These are phyloP conservation scores for Exserohilum turcica DNA, from an alignment of 2,329 filamentous ascomycete species.

Conservation along the genomic window DNA sequence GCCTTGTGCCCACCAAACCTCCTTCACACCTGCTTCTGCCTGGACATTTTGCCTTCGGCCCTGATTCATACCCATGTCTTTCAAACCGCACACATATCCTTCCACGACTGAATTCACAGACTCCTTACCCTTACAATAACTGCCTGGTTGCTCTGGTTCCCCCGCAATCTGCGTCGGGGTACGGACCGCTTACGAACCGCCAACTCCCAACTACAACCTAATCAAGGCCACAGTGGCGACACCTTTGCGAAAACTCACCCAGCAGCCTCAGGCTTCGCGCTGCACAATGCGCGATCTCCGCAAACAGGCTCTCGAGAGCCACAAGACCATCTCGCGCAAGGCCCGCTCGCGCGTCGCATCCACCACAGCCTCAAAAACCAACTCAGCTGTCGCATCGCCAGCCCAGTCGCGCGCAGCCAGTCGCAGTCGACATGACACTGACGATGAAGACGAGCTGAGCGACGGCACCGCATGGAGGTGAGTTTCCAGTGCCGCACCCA, in stretches of 20 bases:
- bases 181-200: constrained; percentile 15
- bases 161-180: constrained; percentile 28
- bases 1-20: constrained; percentile 13
- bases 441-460: constrained; percentile 66
- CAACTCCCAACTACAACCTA: neutral
- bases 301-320: constrained; percentile 72
- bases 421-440: constrained; percentile 66
- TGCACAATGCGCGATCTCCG: constrained; percentile 64
- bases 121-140: constrained; percentile 43
- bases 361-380: constrained; percentile 62
- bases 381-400: constrained; percentile 63
- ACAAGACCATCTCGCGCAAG: constrained; percentile 74
- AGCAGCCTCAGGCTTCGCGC: neutral
- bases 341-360: constrained; percentile 63
- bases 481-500: constrained; percentile 22
- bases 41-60: constrained; percentile 18
- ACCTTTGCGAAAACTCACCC: neutral
- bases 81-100: constrained; percentile 32
- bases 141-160: constrained; percentile 22
- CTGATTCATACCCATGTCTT: constrained; percentile 44
- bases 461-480: constrained; percentile 65
- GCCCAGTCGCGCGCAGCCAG: constrained; percentile 57
- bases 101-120: constrained; percentile 37
- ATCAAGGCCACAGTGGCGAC: constrained; percentile 4
- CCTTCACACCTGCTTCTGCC: constrained; percentile 8